These are phyloP conservation scores for Colletotrichum coccodes DNA, from an alignment of 2,329 filamentous ascomycete species.

Conservation along the genomic window DNA sequence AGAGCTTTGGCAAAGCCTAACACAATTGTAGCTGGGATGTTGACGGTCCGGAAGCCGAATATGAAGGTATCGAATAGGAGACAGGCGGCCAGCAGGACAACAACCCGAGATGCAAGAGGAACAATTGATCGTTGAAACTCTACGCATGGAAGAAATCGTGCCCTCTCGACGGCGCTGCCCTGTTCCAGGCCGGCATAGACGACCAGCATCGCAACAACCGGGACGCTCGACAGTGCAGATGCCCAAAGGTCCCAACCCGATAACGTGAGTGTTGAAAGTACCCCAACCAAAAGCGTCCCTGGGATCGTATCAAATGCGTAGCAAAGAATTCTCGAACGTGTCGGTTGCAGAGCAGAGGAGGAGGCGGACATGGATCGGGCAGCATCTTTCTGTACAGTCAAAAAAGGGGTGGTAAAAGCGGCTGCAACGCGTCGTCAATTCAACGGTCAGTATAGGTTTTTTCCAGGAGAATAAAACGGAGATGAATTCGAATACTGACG, in stretches of 20 bases:
- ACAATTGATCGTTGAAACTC: not conserved
- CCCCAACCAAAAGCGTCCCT: not conserved
- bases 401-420: not conserved
- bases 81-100: not conserved
- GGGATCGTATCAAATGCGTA: not conserved
- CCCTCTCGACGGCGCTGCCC: not conserved
- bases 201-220: not conserved
- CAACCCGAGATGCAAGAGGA: not conserved
- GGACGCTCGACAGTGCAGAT: not conserved
- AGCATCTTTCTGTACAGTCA: not conserved
- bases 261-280: not conserved
- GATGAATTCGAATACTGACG: not conserved
- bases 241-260: not conserved
- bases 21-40: not conserved
- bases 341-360: not conserved
- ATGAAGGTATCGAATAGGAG: not conserved
- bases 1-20: not conserved
- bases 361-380: not conserved
- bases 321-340: not conserved
- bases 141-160: not conserved
- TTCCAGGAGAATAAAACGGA: not conserved
- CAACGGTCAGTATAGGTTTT: not conserved
- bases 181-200: not conserved
- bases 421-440: not conserved
- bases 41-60: not conserved